Base-by-base conservation (phyloP, 2,329 filamentous ascomycete genomes). In the Akanthomyces dipterigenus region DNA sequence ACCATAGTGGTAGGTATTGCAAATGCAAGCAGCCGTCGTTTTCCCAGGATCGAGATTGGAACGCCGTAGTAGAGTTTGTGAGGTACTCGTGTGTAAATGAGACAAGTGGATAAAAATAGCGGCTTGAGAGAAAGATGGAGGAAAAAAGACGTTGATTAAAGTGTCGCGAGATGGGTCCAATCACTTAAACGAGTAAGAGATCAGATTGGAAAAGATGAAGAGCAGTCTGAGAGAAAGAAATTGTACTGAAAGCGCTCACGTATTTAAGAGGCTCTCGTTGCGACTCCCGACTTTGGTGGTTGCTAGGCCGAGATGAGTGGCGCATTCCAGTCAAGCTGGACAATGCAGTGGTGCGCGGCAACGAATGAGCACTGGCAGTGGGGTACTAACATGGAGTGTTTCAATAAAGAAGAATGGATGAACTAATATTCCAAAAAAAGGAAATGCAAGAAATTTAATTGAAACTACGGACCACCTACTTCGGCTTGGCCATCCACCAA, bases 311-410 rank as follows among this genome's bases (percentile, higher is more conserved):
- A 62, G 63, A 49, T 67, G 69, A 72, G 31, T 7, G 7, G 68
- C 68, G 63, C 72, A 73, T 74, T 73, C 72, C 72, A 69, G 63
- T 62, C 46, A 43, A 42, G 11, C 31, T 20, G 22, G 34, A 42
- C 24, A 43, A 18, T 34, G 56, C 26, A 22, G 26, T 57, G 43
- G 43, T 36, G 46, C 40, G n/a, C 46, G 42, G 56, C 48, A 51
- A 60, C 48, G 38, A 40, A 45, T 14, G 8, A 60, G 18, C 22
- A 14, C 5, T 7, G 11, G 18, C 14, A 26, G 55, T 28, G 55
- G 55, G 20, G 55, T 36, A 57, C 5, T 11, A 38, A 43, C 20
- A 12, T 14, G 48, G 14, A 24, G 2, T 22, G 11, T 8, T 48
- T 40, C 1, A 22, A 48, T 26, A 12, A 57, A 28, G 31, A 22